phyloP scores from a whole-genome alignment of 2,329 filamentous ascomycete species.

The Cercospora canescens region DNA sequence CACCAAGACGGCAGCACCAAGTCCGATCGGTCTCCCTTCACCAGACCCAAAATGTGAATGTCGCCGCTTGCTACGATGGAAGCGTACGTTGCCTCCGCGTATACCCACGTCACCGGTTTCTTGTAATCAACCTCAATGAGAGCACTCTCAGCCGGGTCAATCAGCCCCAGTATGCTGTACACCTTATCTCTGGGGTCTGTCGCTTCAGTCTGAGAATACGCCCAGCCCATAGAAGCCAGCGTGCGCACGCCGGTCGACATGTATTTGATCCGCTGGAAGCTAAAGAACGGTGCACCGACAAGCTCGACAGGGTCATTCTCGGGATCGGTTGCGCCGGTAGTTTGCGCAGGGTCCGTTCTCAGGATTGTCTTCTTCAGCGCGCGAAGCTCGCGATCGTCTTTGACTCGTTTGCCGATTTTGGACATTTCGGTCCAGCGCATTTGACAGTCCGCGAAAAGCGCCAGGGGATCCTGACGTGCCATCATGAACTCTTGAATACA shows the following conservation, averaged over 20 bases:
- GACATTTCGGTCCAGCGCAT: neutral
- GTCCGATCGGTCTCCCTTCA: neutral
- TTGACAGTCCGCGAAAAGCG: neutral
- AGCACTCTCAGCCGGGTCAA: neutral
- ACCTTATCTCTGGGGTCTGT: constrained; percentile 5
- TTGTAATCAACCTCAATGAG: neutral
- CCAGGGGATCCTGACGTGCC: neutral
- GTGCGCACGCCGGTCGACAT: neutral
- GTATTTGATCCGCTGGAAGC: neutral
- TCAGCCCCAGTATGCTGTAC: neutral
- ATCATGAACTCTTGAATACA: constrained; percentile 2
- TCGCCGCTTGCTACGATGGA: neutral
- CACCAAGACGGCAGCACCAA: neutral
- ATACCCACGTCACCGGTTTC: neutral
- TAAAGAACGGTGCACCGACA: neutral
- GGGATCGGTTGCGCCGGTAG: too few species aligned
- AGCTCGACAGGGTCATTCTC: neutral
- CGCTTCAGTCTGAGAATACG: neutral
- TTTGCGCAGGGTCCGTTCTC: neutral
- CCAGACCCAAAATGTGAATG: neutral
- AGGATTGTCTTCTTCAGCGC: neutral
- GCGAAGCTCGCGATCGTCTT: neutral
- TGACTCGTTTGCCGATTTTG: neutral
- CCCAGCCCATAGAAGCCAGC: neutral
- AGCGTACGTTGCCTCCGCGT: neutral